Base-by-base conservation (phyloP, 805 yeast genomes). In the Candida sonorensis region DNA sequence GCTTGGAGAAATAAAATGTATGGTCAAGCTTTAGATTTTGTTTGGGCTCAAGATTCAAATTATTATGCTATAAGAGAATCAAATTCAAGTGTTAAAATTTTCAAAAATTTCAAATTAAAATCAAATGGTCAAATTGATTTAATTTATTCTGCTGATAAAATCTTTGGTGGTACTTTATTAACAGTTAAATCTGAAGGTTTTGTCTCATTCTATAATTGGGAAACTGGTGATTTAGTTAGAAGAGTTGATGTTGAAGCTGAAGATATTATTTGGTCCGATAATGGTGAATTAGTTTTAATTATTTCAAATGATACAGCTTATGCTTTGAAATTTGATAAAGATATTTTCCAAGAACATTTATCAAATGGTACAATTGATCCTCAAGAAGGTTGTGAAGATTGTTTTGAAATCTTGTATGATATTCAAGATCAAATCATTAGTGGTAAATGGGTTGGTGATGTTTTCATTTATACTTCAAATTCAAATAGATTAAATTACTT, bases 371-470 rank as follows among this genome's bases (percentile, higher is more conserved):
- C 66, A 8, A 59, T 73, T 35, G 83, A 77, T 51, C 73, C 75
- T 5, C 94, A 85, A 52, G 96, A 87, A 55, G 97, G 96, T 44
- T 82, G 82, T 23, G 96, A 83, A 51, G 81, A 73, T 23, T 74
- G 90, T 11, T 86, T 92, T 55, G 94, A 84, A 34, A 88, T 88
- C 16, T 65, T 85, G 36, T 75, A 80, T 50, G 95, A 94, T 40
- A 72, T 86, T 38, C 72, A 74, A 36, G 99, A 92, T 55, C 63
- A 77, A 13, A 74, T 90, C 23, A 75, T 83, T 38, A 80, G 94
- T 18, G 97, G 97, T 51, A 81, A 79, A 57, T 92, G 97, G 87
- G 87, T 88, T 49, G 98, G 97, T 45, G 97, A 92, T 64, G 97
- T 92, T 28, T 88, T 90, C 57, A 75, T 92, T 33, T 92, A 81